Evolutionary conservation across 805 yeast genomes (phyloP), one percentile per base, ranked within the genome.

Genomic region (Starmerella cellae): DNA sequence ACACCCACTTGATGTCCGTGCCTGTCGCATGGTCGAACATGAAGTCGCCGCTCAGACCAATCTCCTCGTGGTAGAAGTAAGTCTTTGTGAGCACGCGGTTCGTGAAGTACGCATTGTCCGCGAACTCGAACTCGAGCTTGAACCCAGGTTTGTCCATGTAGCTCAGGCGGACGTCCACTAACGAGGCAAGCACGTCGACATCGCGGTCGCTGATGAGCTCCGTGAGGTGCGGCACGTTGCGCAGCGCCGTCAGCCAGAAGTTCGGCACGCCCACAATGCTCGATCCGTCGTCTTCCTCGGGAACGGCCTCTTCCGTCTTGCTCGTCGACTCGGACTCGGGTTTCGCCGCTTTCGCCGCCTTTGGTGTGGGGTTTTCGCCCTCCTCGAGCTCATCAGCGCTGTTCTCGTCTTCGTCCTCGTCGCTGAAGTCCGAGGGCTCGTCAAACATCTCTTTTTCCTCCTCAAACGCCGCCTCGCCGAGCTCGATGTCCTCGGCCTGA

Each of bases 1-100:
- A 73, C 49, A 65, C 67, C 98, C 98, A 91, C 53, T 79, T 67
- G 60, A 91, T 82, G 43, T 75, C 78, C 52, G 74, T 70, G 42
- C 97, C 97, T 59, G 83, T 93, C 11, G 98, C 97, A 60, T 83
- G 94, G 64, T 88, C 96, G 63, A 88, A 91, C 53, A 91, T 85
- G 61, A 83, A 88, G 62, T 91, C 98, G 26, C 98, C 96, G 24
- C 87, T 78, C 63, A 84, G 83, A 19, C 95, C 95, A 53, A 85
- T 70, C 64, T 88, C 94, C 47, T 82, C 84, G 65, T 84, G 95
- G 66, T 91, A 91, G 66, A 75, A 87, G 64, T 91, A 91, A 6
- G 93, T 78, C 69, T 91, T 91, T 49, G 80, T 70, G 55, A 91
- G 71, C 42, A 67, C 65, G 52, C 66, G 69, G 65, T 88, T 82